Base-by-base conservation (phyloP, 345 rosid species). In the Sisymbrium altissimum region DNA sequence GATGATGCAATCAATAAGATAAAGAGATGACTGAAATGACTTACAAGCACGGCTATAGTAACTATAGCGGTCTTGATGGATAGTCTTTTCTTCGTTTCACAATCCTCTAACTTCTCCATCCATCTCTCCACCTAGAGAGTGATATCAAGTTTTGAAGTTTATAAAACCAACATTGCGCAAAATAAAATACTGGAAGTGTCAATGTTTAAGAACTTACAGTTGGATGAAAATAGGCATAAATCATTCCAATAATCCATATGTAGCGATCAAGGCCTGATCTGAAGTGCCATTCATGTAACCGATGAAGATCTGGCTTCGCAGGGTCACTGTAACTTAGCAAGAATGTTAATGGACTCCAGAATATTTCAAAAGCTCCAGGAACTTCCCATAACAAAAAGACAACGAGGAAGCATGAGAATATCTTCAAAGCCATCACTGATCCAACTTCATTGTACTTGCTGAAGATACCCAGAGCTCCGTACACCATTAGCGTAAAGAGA, bases 231-330 rank as follows among this genome's bases (percentile, higher is more conserved):
- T 95, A 92, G 27, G 98, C 98, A 85, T 92, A 90, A 38, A 92
- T 86, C 97, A 95, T 92, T 71, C 99, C 97, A 14, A 92, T 68
- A 66, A 90, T 92, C 97, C 99, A 92, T 79, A 95, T 90, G 74
- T 92, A 95, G 81, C 97, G 98, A 71, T 95, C 97, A 63, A 95
- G 97, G 79, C 97, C 98, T 27, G 99, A 92, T 90, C 99, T 88
- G 82, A 95, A 95, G 70, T 92, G 96, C 97, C 99, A 95, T 70
- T 90, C 99, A 68, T 95, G 92, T 64, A 90, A 58, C 53, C 86
- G 84, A 67, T 91, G 80, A 29, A 95, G 96, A 81, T 88, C 89
- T 0, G 94, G 98, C 77, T 95, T 95, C 19, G 87, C 97, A 54
- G 97, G 99, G 82, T 95, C 98, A 62, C 81, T 81, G 81, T 95